Evolutionary conservation across 108 stramenopile genomes (phyloP).

Genomic region (Hondaea fermentalgiana): DNA sequence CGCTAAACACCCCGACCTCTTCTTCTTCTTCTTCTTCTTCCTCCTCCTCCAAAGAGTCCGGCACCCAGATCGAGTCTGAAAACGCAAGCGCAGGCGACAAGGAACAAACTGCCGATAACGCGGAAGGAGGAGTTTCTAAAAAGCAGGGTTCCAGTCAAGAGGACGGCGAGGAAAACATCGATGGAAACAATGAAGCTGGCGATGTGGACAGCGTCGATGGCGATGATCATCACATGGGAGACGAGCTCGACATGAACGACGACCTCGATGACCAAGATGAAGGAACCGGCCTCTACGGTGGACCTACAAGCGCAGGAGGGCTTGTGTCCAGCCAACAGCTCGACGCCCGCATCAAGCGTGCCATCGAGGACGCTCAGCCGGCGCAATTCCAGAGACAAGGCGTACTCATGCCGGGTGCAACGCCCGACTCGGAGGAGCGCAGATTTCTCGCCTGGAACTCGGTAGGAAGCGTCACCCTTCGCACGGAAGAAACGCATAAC

Average conservation of each 20-base stretch:
- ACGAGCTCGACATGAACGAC: not conserved
- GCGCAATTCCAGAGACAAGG: not conserved
- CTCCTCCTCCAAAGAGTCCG: not conserved
- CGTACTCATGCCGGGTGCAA: not conserved
- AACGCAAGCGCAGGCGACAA: no score
- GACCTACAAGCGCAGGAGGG: not conserved
- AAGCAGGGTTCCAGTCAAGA: not conserved
- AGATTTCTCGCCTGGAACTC: not conserved
- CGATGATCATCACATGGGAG: not conserved
- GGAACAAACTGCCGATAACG: no score
- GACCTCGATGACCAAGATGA: not conserved
- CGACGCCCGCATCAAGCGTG: not conserved
- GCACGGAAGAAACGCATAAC: not conserved
- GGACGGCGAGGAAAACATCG: not conserved
- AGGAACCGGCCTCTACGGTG: not conserved
- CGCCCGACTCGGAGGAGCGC: not conserved
- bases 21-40: not conserved
- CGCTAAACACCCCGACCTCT: not conserved
- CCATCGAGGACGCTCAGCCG: not conserved
- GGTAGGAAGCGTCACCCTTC: not conserved
- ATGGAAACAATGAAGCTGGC: not conserved
- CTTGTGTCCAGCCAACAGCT: not conserved
- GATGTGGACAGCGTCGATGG: not conserved
- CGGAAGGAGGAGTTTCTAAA: no score
- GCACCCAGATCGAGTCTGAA: not conserved